Conservation (phyloP, 2,329 filamentous ascomycete genomes). For the Exutisphaerella laricina region DNA sequence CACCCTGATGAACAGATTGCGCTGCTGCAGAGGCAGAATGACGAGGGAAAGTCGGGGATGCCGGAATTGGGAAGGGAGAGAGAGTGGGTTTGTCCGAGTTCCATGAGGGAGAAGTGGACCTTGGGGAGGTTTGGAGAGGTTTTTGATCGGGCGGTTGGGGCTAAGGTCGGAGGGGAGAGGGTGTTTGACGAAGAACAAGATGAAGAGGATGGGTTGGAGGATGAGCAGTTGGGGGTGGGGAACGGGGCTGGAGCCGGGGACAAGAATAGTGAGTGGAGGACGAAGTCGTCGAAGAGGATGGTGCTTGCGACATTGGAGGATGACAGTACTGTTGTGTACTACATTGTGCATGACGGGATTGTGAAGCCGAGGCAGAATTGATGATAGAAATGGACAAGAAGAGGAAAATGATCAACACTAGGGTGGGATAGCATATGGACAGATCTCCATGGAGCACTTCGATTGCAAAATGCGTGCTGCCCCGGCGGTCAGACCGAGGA, state of each 20-base stretch:
- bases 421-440: background rate
- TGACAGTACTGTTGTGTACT: conserved; percentile 80
- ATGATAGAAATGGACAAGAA: no score
- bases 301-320: conserved; percentile 70
- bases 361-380: conserved; percentile 81
- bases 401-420: background rate
- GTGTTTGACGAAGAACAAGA: conserved; percentile 40
- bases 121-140: conserved; percentile 60
- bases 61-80: conserved; percentile 41
- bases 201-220: conserved; percentile 27
- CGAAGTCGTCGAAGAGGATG: conserved; percentile 54
- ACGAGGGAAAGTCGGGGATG: conserved; percentile 31
- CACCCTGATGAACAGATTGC: conserved; percentile 79
- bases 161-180: no score
- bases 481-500: no score
- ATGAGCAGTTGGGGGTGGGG: conserved; percentile 15
- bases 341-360: conserved; percentile 78
- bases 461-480: no score
- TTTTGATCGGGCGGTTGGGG: no score
- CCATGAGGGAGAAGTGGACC: conserved; percentile 67
- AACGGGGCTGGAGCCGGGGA: conserved; percentile 23
- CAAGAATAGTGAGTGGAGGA: conserved; percentile 37
- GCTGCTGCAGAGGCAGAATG: conserved; percentile 53
- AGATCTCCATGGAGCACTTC: no score
- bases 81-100: conserved; percentile 73